Evolutionary conservation across 257 asterid species (phyloP).

Genomic region (Fraxinus cuspidata): DNA sequence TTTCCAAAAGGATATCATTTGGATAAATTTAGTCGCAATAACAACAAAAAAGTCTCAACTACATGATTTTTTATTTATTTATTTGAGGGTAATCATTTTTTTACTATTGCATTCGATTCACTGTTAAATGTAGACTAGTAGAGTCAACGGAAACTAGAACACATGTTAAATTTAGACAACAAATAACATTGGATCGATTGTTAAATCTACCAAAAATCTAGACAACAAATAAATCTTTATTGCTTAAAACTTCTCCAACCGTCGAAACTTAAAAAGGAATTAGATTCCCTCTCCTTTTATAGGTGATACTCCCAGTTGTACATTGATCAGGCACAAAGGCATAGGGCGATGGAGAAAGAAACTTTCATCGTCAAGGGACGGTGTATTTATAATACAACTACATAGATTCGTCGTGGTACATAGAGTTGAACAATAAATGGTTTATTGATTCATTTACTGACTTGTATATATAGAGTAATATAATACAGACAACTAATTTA

Average conservation of each 20-base stretch:
- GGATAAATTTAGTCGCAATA: no score
- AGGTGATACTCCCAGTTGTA: neutral
- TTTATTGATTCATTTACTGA: neutral
- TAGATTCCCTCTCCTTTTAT: neutral
- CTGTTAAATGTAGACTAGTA: no score
- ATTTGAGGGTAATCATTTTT: no score
- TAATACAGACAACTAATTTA: slow-evolving; percentile 6
- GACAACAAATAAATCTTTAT: neutral
- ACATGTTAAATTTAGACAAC: no score
- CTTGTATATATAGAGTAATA: neutral
- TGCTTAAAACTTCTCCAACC: neutral
- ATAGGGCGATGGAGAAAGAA: neutral
- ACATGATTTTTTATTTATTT: no score
- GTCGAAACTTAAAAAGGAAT: neutral
- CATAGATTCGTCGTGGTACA: neutral
- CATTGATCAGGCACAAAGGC: neutral
- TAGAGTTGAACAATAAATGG: neutral
- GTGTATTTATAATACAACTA: neutral
- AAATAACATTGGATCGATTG: no score
- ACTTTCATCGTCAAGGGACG: neutral
- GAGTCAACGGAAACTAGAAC: no score
- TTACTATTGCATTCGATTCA: no score
- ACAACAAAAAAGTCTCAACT: no score
- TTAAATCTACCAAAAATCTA: no score
- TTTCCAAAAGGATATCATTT: no score